Conservation (phyloP, 139 green algal species). For the Chlorella ohadii region DNA sequence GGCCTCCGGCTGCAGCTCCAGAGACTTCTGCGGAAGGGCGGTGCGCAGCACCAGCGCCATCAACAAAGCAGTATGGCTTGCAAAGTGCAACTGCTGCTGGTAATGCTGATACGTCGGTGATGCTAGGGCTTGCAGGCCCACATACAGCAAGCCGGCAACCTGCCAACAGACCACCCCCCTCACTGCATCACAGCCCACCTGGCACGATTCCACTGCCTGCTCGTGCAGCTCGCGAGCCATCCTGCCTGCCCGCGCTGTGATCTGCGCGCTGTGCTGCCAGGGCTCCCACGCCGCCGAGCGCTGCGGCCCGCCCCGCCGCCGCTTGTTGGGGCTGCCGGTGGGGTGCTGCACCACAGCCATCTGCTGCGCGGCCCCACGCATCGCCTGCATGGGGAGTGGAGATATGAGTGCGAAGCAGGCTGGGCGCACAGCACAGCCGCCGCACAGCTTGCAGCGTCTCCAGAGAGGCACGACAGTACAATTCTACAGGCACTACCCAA, state of each 20-base stretch:
- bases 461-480: too few species aligned
- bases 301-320: neutral
- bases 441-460: too few species aligned
- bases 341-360: neutral
- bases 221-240: conserved; percentile 4
- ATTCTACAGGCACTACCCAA: too few species aligned
- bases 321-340: conserved; percentile 14
- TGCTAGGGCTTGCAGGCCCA: too few species aligned
- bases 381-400: neutral
- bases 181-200: too few species aligned
- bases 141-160: too few species aligned
- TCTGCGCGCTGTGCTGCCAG: conserved; percentile 20
- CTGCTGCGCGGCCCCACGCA: neutral
- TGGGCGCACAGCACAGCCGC: too few species aligned
- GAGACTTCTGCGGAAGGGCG: neutral
- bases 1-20: neutral
- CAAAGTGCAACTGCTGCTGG: too few species aligned
- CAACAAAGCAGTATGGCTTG: neutral
- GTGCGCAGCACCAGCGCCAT: neutral
- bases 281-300: neutral
- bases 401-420: neutral
- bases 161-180: too few species aligned
- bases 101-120: too few species aligned
- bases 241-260: neutral
- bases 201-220: neutral